phyloP scores from a whole-genome alignment of 495 filamentous ascomycete species.

The Penicillium antarcticum region DNA sequence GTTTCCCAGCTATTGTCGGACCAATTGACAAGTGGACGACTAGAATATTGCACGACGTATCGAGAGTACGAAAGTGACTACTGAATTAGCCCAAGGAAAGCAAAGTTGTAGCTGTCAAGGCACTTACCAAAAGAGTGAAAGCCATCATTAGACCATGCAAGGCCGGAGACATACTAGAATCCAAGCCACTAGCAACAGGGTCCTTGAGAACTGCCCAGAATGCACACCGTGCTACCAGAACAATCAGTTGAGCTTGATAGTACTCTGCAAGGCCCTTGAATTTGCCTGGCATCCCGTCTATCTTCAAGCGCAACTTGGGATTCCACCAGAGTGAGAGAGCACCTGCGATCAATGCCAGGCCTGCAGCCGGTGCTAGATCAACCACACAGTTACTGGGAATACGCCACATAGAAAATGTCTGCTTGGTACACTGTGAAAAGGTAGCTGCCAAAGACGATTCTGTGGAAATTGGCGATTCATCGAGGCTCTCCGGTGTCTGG shows the following conservation, averaged over 20 bases:
- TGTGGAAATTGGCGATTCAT: background rate
- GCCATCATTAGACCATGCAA: slow-evolving; percentile 56
- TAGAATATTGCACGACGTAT: slow-evolving; percentile 48
- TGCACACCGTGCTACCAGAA: slow-evolving; percentile 54
- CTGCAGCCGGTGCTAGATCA: slow-evolving; percentile 39
- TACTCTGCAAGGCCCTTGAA: slow-evolving; percentile 64
- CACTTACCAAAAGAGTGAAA: slow-evolving; percentile 55
- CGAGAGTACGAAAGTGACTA: slow-evolving; percentile 41
- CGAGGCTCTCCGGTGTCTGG: slow-evolving; percentile 8
- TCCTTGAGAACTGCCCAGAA: slow-evolving; percentile 51
- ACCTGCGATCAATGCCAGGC: slow-evolving; percentile 47
- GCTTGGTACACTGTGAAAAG: slow-evolving; percentile 26
- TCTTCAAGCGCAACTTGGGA: slow-evolving; percentile 60
- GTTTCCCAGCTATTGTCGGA: slow-evolving; percentile 39
- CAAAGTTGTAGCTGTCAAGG: background rate
- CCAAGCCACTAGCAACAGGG: slow-evolving; percentile 40
- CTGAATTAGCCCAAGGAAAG: slow-evolving; percentile 15
- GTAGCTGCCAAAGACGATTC: background rate
- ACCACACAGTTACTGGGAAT: slow-evolving; percentile 26
- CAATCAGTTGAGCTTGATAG: slow-evolving; percentile 65
- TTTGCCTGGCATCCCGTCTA: slow-evolving; percentile 59
- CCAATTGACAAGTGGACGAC: slow-evolving; percentile 55
- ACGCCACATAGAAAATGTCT: slow-evolving; percentile 16
- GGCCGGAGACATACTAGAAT: slow-evolving; percentile 37
- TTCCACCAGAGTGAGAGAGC: slow-evolving; percentile 73